Evolutionary conservation across 805 yeast genomes (phyloP).

Genomic region (Metschnikowia similis): DNA sequence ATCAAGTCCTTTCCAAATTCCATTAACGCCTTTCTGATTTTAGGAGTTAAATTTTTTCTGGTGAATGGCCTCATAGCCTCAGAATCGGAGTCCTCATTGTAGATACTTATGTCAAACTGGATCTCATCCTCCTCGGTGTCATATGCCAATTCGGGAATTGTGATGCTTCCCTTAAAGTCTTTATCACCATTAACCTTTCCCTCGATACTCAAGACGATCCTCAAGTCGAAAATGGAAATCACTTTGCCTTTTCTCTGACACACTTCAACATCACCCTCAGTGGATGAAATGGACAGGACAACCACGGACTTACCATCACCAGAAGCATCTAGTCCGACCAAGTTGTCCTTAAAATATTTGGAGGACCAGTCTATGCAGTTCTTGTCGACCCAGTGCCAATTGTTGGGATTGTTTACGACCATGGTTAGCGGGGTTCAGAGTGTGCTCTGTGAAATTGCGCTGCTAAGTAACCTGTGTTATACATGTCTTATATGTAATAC

Average conservation of each 20-base stretch:
- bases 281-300: constrained; percentile 46
- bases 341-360: constrained; percentile 61
- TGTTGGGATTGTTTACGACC: constrained; percentile 96
- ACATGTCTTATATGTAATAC: constrained; percentile 1
- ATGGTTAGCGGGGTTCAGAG: constrained; percentile 34
- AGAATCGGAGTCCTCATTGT: constrained; percentile 44
- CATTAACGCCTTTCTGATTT: constrained; percentile 55
- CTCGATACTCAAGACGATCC: constrained; percentile 54
- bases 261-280: constrained; percentile 96
- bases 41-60: constrained; percentile 57
- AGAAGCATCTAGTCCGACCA: constrained; percentile 46
- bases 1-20: constrained; percentile 78
- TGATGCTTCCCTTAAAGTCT: constrained; percentile 64
- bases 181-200: constrained; percentile 34
- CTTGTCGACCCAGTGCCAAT: constrained; percentile 99
- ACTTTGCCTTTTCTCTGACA: constrained; percentile 96
- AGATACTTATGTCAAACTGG: constrained; percentile 74
- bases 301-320: constrained; percentile 27
- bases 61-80: constrained; percentile 52
- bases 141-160: constrained; percentile 89
- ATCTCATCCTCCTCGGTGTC: constrained; percentile 83
- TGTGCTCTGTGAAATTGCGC: not conserved
- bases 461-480: not conserved
- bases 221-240: constrained; percentile 82
- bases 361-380: constrained; percentile 92